A percentile compares a stretch with the other conserved stretches of the same genome.
phyloP scores from a whole-genome alignment of 2,329 filamentous ascomycete species.

The Herpomyces periplanetae region DNA sequence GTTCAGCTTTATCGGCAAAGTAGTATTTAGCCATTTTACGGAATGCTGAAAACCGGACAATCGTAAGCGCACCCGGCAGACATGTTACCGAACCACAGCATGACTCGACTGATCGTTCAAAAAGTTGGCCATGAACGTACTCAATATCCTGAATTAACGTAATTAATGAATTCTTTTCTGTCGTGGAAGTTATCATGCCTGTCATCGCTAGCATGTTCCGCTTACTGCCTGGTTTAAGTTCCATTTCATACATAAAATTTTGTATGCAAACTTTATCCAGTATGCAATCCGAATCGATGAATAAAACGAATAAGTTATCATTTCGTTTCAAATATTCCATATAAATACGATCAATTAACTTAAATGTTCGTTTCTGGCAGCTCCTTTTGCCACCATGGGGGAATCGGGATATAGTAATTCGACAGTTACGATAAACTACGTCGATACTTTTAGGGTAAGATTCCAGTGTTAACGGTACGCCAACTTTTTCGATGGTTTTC shows the following conservation, averaged over 20 bases:
- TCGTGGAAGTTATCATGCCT: conserved; percentile 78
- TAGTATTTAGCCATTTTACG: conserved; percentile 91
- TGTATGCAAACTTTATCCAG: conserved; percentile 64
- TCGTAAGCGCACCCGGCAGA: conserved; percentile 69
- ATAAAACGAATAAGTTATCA: conserved; percentile 74
- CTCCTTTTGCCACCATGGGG: conserved; percentile 70
- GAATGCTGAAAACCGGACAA: conserved; percentile 81
- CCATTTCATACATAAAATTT: conserved; percentile 97
- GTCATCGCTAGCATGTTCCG: conserved; percentile 91
- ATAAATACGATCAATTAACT: conserved; percentile 72
- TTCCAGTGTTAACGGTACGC: conserved; percentile 33
- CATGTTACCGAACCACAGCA: conserved; percentile 79
- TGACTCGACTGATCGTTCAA: conserved; percentile 78
- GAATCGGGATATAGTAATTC: conserved; percentile 67
- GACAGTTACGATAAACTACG: conserved; percentile 36
- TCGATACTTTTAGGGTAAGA: conserved; percentile 66
- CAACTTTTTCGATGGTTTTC: conserved; percentile 44
- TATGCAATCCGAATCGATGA: conserved; percentile 91
- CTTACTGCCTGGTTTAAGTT: conserved; percentile 64
- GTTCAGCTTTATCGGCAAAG: conserved; percentile 80
- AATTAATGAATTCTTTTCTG: conserved; percentile 48
- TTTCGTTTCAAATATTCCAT: conserved; percentile 46
- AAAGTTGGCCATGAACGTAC: conserved; percentile 82
- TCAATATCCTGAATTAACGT: conserved; percentile 91
- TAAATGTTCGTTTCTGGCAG: conserved; percentile 73